phyloP scores from a whole-genome alignment of 495 filamentous ascomycete genomes.

The Penicillium bovifimosum region DNA sequence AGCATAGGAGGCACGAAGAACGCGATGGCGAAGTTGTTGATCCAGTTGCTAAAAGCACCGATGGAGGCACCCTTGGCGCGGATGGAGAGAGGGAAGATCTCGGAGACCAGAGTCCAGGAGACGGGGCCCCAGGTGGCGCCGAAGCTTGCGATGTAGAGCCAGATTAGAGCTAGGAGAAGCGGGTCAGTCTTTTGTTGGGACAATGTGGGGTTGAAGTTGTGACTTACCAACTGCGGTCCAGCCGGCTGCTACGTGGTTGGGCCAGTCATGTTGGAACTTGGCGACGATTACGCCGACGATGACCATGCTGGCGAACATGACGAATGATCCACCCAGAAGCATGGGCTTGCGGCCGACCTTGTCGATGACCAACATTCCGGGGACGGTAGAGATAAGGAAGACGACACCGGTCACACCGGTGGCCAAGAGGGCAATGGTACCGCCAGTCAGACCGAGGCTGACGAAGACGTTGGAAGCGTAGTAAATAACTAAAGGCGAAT shows the following conservation, averaged over 20 bases:
- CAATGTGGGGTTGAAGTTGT: conserved; percentile 4
- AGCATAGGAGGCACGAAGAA: conserved; percentile 46
- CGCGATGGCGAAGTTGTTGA: conserved; percentile 46
- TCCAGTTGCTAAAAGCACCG: conserved; percentile 42
- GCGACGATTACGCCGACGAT: conserved; percentile 45
- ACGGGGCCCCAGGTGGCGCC: conserved; percentile 56
- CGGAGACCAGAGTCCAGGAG: conserved; percentile 26
- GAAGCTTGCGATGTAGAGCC: conserved; percentile 46
- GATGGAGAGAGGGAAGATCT: conserved; percentile 44
- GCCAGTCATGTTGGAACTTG: conserved; percentile 32
- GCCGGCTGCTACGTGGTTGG: conserved; percentile 33
- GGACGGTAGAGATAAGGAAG: conserved; percentile 68
- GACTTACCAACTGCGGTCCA: conserved; percentile 40
- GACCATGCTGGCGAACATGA: conserved; percentile 37
- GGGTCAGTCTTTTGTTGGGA: conserved; percentile 23
- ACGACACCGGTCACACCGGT: conserved; percentile 58
- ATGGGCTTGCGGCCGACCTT: conserved; percentile 68
- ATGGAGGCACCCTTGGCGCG: conserved; percentile 41
- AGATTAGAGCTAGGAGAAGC: conserved; percentile 25
- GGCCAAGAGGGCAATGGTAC: conserved; percentile 63
- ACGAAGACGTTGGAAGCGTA: conserved; percentile 42
- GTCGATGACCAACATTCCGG: conserved; percentile 69
- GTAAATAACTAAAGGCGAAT: conserved; percentile 26
- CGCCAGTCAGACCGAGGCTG: conserved; percentile 80
- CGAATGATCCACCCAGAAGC: conserved; percentile 59